Percentiles rank a stretch among this genome's conserved stretches.
These are phyloP conservation scores for Lyophyllum shimeji DNA, from an alignment of 768 basidiomycete genomes.

Conservation along the genomic window DNA sequence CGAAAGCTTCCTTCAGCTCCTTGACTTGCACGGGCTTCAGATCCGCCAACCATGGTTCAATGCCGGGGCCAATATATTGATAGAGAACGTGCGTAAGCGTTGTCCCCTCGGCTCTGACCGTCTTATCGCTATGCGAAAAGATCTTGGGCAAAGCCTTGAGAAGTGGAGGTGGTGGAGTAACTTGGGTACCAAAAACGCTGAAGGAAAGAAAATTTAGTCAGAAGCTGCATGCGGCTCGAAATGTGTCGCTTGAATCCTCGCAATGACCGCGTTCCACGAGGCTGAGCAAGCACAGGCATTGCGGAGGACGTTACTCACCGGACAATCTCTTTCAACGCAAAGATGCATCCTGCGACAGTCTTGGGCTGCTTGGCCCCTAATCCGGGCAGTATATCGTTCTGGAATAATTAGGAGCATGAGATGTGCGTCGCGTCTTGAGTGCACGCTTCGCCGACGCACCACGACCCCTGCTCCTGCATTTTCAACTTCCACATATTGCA, in stretches of 20 bases:
- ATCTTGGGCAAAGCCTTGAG: conserved; percentile 89
- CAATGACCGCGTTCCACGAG: not conserved
- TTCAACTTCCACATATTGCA: conserved; percentile 93
- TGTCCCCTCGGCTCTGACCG: conserved; percentile 89
- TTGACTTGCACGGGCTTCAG: conserved; percentile 97
- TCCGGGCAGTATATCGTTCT: conserved; percentile 83
- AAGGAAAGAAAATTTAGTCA: conserved; percentile 4
- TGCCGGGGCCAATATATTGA: conserved; percentile 80
- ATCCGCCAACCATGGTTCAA: conserved; percentile 83
- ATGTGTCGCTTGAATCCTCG: not conserved
- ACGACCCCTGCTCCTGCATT: conserved; percentile 85
- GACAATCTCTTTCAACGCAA: conserved; percentile 79
- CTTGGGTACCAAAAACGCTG: conserved; percentile 79
- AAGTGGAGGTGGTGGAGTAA: conserved; percentile 74
- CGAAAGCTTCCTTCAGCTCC: conserved; percentile 91
- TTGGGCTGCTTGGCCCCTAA: conserved; percentile 94
- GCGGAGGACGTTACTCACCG: conserved; percentile 51
- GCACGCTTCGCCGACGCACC: conserved; percentile 54
- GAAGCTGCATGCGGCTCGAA: not conserved
- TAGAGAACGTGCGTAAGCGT: conserved; percentile 75
- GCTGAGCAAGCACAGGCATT: not conserved
- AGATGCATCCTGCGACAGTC: conserved; percentile 76
- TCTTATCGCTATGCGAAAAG: conserved; percentile 93
- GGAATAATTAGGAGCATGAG: conserved; percentile 23
- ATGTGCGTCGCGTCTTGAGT: conserved; percentile 21